Evolutionary conservation across 2,329 filamentous ascomycete species (phyloP).

Genomic region (Diaporthe vexans): DNA sequence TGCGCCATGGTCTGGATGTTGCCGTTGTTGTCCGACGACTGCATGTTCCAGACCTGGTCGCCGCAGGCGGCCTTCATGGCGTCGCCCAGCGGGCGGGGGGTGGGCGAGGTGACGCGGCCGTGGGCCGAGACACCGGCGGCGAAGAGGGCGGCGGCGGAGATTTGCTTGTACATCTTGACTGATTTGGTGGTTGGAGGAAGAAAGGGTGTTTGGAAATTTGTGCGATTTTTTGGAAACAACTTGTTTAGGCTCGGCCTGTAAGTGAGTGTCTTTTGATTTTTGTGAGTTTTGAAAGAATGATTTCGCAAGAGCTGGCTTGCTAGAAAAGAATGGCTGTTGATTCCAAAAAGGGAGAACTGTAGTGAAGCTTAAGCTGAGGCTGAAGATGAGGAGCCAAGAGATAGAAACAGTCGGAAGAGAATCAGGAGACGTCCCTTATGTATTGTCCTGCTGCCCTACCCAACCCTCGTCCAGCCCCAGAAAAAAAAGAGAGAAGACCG

Average conservation of each 20-base stretch:
- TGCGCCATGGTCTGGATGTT: conserved; percentile 70
- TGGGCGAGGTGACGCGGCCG: conserved; percentile 64
- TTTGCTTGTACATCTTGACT: conserved; percentile 43
- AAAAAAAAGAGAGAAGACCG: neutral
- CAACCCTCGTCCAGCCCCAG: neutral
- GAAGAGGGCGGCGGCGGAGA: conserved; percentile 49
- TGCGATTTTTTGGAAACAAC: conserved; percentile 22
- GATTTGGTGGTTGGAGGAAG: conserved; percentile 1
- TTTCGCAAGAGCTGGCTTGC: conserved; percentile 42
- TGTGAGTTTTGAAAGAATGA: conserved; percentile 31
- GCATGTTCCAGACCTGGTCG: conserved; percentile 66
- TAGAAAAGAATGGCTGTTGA: conserved; percentile 42
- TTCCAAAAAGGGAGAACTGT: conserved; percentile 38
- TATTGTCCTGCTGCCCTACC: conserved; percentile 5
- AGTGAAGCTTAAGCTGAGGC: conserved; percentile 38
- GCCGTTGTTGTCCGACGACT: conserved; percentile 66
- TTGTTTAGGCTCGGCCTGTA: conserved; percentile 40
- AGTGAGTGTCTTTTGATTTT: conserved; percentile 33
- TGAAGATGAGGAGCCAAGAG: conserved; percentile 34
- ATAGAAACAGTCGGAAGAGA: neutral
- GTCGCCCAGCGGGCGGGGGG: conserved; percentile 62
- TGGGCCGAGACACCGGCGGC: conserved; percentile 63
- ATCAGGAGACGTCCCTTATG: conserved; percentile 32
- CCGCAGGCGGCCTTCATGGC: conserved; percentile 68
- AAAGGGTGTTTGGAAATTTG: neutral